Evolutionary conservation across 2,329 filamentous ascomycete genomes (phyloP).

Genomic region (Botrytis fabae): DNA sequence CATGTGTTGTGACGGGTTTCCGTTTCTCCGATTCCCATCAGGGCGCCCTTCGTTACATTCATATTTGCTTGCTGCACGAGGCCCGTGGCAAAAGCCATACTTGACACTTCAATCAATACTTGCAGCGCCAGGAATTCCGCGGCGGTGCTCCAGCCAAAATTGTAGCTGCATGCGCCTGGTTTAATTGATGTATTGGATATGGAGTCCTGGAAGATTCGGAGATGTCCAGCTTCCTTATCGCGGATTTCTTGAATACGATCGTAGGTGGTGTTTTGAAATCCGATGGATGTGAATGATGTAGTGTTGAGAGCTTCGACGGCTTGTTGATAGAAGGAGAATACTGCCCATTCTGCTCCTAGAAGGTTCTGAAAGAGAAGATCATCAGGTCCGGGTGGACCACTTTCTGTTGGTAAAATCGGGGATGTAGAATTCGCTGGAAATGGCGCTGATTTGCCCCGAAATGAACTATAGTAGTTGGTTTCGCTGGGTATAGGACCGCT

Average conservation of each 20-base stretch:
- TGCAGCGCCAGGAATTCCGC: slow-evolving; percentile 39
- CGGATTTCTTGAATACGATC: slow-evolving; percentile 45
- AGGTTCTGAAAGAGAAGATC: slow-evolving; percentile 49
- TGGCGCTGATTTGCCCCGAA: slow-evolving; percentile 40
- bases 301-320: slow-evolving; percentile 45
- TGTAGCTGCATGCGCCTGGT: slow-evolving; percentile 43
- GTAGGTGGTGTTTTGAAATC: slow-evolving; percentile 46
- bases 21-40: slow-evolving; percentile 44
- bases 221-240: slow-evolving; percentile 49
- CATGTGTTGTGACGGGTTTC: slow-evolving; percentile 47
- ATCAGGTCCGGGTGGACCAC: slow-evolving; percentile 42
- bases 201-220: slow-evolving; percentile 47
- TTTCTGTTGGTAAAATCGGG: slow-evolving; percentile 39
- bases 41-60: slow-evolving; percentile 42
- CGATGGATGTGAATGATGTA: slow-evolving; percentile 41
- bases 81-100: slow-evolving; percentile 46
- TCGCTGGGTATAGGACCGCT: slow-evolving; percentile 39
- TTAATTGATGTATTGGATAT: slow-evolving; percentile 47
- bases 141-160: slow-evolving; percentile 35
- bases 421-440: slow-evolving; percentile 44
- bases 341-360: slow-evolving; percentile 47
- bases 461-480: slow-evolving; percentile 40
- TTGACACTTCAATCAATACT: slow-evolving; percentile 43
- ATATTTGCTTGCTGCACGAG: slow-evolving; percentile 42
- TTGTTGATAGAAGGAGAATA: slow-evolving; percentile 48